Evolutionary conservation across 2,329 filamentous ascomycete genomes (phyloP), one percentile per base, ranked within the genome.

Genomic region (Rosellinia necatrix): DNA sequence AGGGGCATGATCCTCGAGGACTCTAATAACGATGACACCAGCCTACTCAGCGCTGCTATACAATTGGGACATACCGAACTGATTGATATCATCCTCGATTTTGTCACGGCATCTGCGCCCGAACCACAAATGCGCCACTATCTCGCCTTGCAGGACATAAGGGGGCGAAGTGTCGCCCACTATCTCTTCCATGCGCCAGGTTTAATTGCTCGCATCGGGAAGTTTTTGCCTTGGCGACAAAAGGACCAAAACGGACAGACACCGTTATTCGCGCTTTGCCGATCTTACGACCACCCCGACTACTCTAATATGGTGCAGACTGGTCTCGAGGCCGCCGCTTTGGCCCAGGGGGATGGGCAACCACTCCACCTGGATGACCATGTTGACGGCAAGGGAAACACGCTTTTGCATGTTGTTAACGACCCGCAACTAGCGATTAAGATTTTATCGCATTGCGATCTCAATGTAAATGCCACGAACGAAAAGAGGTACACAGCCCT

Each of bases 171-270:
- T 59, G 84, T 91, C 49, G 94, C 89, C n/a, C 94, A 99, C 73
- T 99, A 99, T 71, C 80, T 99, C 13, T 99, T 99, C 75, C 90
- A 96, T 68, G 88, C 91, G 7, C 94, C 94, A 2, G 81, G 83
- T 49, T 78, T 99, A 17, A 94, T 99, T 63, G 76, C 79, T 40
- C 81, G 83, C 51, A 87, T 97, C 58, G 92, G 92, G 2, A 81
- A 82, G 57, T 75, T 93, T 62, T 78, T 99, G 49, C 90, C 91
- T 7, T 99, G 94, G 94, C 84, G 86, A 55, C 85, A 96, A 72
- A 91, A 88, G 64, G 94, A 99, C 73, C 96, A 92, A 71, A 97
- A 97, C 69, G 94, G 94, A 0, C 94, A 97, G 73, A 99, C 96
- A n/a, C 96, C 94, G 1, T 77, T 99, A 7, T 97, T 99, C 71